Conservation (phyloP, 2,329 filamentous ascomycete genomes). For the Ilyonectria robusta region DNA sequence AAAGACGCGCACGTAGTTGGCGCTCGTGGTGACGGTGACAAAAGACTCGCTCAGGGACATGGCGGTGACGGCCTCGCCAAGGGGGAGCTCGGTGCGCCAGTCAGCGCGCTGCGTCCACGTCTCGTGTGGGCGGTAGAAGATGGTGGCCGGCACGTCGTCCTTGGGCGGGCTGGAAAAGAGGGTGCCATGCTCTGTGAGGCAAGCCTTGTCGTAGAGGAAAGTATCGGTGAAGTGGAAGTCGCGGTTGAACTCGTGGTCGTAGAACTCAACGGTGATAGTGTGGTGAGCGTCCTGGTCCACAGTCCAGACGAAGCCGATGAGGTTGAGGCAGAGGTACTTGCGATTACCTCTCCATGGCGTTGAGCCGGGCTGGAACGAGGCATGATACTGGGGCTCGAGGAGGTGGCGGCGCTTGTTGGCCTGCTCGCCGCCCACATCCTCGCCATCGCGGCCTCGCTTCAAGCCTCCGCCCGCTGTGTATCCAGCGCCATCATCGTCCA, state of each 20-base stretch:
- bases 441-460: conserved; percentile 65
- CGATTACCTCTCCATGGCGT: conserved; percentile 97
- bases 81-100: conserved; percentile 90
- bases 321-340: conserved; percentile 92
- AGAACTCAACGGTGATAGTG: conserved; percentile 97
- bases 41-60: conserved; percentile 94
- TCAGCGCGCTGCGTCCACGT: conserved; percentile 93
- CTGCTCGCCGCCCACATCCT: conserved; percentile 65
- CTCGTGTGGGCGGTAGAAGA: conserved; percentile 98
- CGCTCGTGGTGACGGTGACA: conserved; percentile 87
- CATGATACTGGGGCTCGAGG: conserved; percentile 78
- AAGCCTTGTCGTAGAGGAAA: conserved; percentile 96
- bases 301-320: conserved; percentile 96
- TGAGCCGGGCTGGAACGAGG: conserved; percentile 91
- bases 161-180: conserved; percentile 86
- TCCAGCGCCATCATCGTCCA: conserved; percentile 95
- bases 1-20: conserved; percentile 92
- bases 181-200: conserved; percentile 86
- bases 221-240: conserved; percentile 99
- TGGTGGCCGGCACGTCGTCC: conserved; percentile 76
- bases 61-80: conserved; percentile 87
- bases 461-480: conserved; percentile 74
- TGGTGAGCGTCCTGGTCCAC: conserved; percentile 94
- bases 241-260: conserved; percentile 91
- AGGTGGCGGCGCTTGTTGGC: conserved; percentile 66